phyloP scores from a whole-genome alignment of 495 filamentous ascomycete species.

The Hypoxylon intermedium region DNA sequence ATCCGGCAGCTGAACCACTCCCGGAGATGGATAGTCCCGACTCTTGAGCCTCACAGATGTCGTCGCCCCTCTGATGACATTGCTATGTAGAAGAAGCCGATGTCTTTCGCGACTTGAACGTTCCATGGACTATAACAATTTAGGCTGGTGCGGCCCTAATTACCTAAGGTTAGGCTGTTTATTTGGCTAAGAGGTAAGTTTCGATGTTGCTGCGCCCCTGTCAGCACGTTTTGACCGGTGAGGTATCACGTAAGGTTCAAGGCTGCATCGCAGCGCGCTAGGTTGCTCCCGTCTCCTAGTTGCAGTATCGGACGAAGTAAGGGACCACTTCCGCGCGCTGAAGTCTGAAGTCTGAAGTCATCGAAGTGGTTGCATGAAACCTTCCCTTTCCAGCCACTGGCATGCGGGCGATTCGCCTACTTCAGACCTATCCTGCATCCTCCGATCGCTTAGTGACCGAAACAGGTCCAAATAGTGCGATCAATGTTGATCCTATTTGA shows the following conservation, averaged over 20 bases:
- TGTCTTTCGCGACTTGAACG: too few relatives aligned
- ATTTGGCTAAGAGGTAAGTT: too few relatives aligned
- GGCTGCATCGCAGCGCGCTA: conserved; percentile 17
- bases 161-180: too few relatives aligned
- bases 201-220: conserved; percentile 13
- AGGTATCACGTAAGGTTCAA: conserved; percentile 4
- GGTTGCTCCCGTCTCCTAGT: conserved; percentile 32
- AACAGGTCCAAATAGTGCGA: conserved; percentile 40
- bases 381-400: conserved; percentile 30
- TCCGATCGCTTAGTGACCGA: conserved; percentile 40
- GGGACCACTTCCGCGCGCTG: conserved; percentile 31
- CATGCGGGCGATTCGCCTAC: conserved; percentile 31
- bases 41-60: conserved; percentile 33
- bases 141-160: too few relatives aligned
- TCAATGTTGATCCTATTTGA: conserved; percentile 32
- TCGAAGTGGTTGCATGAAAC: conserved; percentile 38
- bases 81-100: conserved; percentile 25
- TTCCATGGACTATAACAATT: too few relatives aligned
- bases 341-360: conserved; percentile 10
- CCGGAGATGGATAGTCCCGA: conserved; percentile 19
- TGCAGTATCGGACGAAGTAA: conserved; percentile 27
- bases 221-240: conserved; percentile 9
- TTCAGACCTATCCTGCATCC: conserved; percentile 32
- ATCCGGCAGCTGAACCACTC: conserved; percentile 16
- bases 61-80: conserved; percentile 30